Evolutionary conservation across 495 filamentous ascomycete species (phyloP), one percentile per base, ranked within the genome.

Genomic region (Penicillium angulare): DNA sequence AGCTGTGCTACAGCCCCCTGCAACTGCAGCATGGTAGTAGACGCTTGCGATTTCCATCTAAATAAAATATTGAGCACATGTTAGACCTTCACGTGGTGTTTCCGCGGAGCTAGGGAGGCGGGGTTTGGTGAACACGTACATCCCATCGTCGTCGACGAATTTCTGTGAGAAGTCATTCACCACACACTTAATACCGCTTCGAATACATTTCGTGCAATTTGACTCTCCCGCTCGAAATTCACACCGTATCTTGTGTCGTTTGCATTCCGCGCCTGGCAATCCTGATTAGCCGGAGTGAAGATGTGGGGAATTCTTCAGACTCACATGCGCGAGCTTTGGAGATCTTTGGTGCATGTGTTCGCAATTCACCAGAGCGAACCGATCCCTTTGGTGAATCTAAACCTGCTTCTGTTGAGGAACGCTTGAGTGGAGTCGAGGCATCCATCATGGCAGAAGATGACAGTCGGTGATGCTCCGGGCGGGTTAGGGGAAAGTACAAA

Each of bases 91-190:
- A n/a, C n/a, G 43, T 22, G 35, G 16, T 27, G 27, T 31, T 31
- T 31, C 5, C 27, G 18, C 21, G 26, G n/a, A 31, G 21, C 18
- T 20, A 17, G 22, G 7, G 22, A 13, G 33, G 5, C 12, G 39
- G 34, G 34, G 40, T 18, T 9, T 17, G 27, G 12, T 20, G 10
- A 6, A 22, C 15, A 72, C 73, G 55, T 50, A 76, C 73, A 67
- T 50, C 24, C 68, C 66, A 60, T 76, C 73, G 47, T 76, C 73
- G 36, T 76, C 72, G 39, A 76, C 73, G 29, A 76, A 76, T 46
- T 76, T 76, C 35, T 75, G 73, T 21, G 73, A 76, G 53, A 76
- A 76, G 57, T 76, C 73, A 38, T 76, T 76, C 29, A 76, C 67
- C 12, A 75, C 64, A 46, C 73, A 76, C 55, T 75, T 76, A 21